These are phyloP conservation scores for Serendipita vermifera DNA, from an alignment of 768 basidiomycete genomes.

Conservation along the genomic window DNA sequence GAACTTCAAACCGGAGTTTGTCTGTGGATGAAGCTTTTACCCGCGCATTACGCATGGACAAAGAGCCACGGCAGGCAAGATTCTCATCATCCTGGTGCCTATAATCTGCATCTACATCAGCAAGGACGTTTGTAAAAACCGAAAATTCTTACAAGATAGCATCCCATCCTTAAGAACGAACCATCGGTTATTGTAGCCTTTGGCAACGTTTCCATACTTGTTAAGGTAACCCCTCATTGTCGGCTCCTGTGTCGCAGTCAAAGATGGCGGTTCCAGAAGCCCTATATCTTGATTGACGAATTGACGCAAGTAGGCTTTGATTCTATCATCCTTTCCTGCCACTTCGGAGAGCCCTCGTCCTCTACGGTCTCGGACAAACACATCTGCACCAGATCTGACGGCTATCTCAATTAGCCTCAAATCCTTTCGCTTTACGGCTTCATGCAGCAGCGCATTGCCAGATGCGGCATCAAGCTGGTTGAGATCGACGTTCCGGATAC, in stretches of 20 bases:
- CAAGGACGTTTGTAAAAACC: neutral
- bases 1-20: slow-evolving; percentile 71
- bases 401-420: slow-evolving; percentile 71
- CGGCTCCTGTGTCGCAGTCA: slow-evolving; percentile 36
- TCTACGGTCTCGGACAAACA: slow-evolving; percentile 66
- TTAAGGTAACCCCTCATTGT: slow-evolving; percentile 65
- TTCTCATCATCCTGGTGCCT: slow-evolving; percentile 84
- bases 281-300: slow-evolving; percentile 72
- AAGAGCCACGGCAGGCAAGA: slow-evolving; percentile 72
- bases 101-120: slow-evolving; percentile 38
- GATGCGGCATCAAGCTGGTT: slow-evolving; percentile 67
- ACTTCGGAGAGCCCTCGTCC: slow-evolving; percentile 56
- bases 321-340: slow-evolving; percentile 65
- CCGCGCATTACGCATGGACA: slow-evolving; percentile 69
- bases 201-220: slow-evolving; percentile 88
- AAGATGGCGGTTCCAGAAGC: slow-evolving; percentile 37
- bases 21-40: slow-evolving; percentile 43
- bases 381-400: slow-evolving; percentile 74
- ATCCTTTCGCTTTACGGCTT: slow-evolving; percentile 72
- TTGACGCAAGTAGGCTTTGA: slow-evolving; percentile 71
- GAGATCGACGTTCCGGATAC: slow-evolving; percentile 59
- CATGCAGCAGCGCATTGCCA: slow-evolving; percentile 71
- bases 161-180: slow-evolving; percentile 80
- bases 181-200: slow-evolving; percentile 82
- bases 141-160: slow-evolving; percentile 53